Percentiles rank a stretch among this genome's conserved stretches.
Conservation (phyloP, 495 filamentous ascomycete species). For the Cercophora scortea region DNA sequence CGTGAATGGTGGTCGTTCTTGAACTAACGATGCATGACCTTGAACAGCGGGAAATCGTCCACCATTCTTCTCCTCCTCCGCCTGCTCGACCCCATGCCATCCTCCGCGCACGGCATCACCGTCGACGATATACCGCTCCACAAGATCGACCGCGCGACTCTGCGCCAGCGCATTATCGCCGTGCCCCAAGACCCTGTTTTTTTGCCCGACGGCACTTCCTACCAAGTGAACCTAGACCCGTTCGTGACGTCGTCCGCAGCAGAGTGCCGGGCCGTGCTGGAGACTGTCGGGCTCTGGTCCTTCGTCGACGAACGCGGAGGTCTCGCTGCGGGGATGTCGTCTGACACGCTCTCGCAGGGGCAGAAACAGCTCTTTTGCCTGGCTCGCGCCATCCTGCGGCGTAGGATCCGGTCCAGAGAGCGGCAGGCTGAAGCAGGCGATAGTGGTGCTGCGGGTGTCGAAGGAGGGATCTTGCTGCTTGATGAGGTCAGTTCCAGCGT, state of each 20-base stretch:
- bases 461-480: slow-evolving; percentile 27
- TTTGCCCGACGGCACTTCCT: slow-evolving; percentile 39
- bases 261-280: slow-evolving; percentile 39
- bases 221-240: slow-evolving; percentile 37
- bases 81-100: slow-evolving; percentile 68
- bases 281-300: slow-evolving; percentile 40
- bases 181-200: slow-evolving; percentile 53
- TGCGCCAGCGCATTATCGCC: slow-evolving; percentile 17
- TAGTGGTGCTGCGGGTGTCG: slow-evolving; percentile 2
- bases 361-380: slow-evolving; percentile 60
- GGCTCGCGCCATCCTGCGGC: slow-evolving; percentile 49
- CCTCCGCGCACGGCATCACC: slow-evolving; percentile 37
- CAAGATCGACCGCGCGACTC: slow-evolving; percentile 8
- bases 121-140: slow-evolving; percentile 16
- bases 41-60: slow-evolving; percentile 68
- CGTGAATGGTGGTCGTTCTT: slow-evolving; percentile 65
- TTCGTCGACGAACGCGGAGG: slow-evolving; percentile 44
- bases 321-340: slow-evolving; percentile 42
- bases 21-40: slow-evolving; percentile 53
- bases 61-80: slow-evolving; percentile 80
- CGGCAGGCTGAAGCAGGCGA: slow-evolving; percentile 19
- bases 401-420: slow-evolving; percentile 12
- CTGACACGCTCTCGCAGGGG: slow-evolving; percentile 48
- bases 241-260: slow-evolving; percentile 19
- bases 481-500: slow-evolving; percentile 39